Percentiles rank a stretch among this genome's conserved stretches.
These are phyloP conservation scores for Plantago coronopus DNA, from an alignment of 305 asterid genomes.

Conservation along the genomic window DNA sequence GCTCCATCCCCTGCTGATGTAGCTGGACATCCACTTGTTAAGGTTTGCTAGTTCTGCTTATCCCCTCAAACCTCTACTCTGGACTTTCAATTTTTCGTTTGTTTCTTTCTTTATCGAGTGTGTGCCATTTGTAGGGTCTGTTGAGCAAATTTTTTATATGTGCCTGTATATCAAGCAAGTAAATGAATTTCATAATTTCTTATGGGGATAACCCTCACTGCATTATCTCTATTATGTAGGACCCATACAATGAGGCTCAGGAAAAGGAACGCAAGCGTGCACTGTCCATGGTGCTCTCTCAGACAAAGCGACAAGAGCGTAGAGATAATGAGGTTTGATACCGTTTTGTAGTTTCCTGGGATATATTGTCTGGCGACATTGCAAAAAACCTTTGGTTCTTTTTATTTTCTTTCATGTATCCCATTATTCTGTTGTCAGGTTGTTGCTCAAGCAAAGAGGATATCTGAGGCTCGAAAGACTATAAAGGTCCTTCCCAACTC, in stretches of 20 bases:
- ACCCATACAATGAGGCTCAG: constrained; percentile 67
- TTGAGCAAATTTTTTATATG: constrained; percentile 8
- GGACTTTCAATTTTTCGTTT: constrained; percentile 10
- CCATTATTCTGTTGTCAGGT: constrained; percentile 40
- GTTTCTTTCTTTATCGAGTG: constrained; percentile 16
- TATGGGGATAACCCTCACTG: constrained; percentile 21
- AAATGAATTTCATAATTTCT: constrained; percentile 19
- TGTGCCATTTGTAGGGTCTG: constrained; percentile 6
- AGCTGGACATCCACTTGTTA: constrained; percentile 64
- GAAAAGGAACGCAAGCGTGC: constrained; percentile 90
- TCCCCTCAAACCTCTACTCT: constrained; percentile 13
- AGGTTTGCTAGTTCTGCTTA: constrained; percentile 40
- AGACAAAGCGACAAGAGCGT: constrained; percentile 89
- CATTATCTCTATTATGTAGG: constrained; percentile 41
- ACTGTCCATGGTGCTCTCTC: constrained; percentile 80
- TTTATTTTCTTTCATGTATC: constrained; percentile 11
- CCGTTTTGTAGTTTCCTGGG: constrained; percentile 16
- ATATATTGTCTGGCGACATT: constrained; percentile 8
- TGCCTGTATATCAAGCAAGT: constrained; percentile 10
- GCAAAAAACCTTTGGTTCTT: constrained; percentile 4
- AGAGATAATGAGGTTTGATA: constrained; percentile 74
- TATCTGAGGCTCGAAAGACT: constrained; percentile 75
- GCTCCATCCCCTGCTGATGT: constrained; percentile 68
- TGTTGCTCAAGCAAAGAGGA: constrained; percentile 88
- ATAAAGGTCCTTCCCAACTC: constrained; percentile 45